Evolutionary conservation across 257 asterid genomes (phyloP), one percentile per base, ranked within the genome.

Genomic region (Fraxinus quadrangulata): DNA sequence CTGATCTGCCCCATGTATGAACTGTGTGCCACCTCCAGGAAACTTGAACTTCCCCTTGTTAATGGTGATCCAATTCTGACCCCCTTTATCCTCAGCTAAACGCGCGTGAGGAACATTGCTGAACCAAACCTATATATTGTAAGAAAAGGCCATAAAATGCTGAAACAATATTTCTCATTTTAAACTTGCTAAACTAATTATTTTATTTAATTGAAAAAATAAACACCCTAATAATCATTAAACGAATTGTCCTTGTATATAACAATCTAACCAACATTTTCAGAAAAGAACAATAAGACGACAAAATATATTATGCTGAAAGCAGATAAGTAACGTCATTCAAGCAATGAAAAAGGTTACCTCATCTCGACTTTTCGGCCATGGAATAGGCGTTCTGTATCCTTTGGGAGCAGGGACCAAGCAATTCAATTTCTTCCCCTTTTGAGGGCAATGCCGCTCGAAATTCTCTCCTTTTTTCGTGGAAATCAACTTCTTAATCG

Each of bases 1-100:
- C 87, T 93, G 90, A 85, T 89, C 83, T 51, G 99, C 98, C 80
- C 99, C 99, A n/a, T 92, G 99, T 71, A 95, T 95, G 84, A 95
- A 92, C 85, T 95, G 99, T 49, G 97, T 95, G 75, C 99, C 99
- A 65, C 99, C 99, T 81, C 99, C 99, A 66, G 99, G 99, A 83
- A 95, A 95, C 85, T 89, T 95, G 87, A 95, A 95, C 89, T 93
- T 95, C 84, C 89, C 96, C 87, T 88, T 93, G 81, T 82, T 85
- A 66, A 95, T 67, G 36, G 87, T 19, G 74, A 95, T 92, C 99
- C 99, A 95, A 82, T 95, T 95, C 81, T 95, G 98, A 67, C 99
- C 99, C 69, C 99, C 99, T 81, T 93, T 95, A 83, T 95, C 98
- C 87, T 95, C 99, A 14, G 89, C 98, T 79, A 95, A 84, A 74